phyloP scores from a whole-genome alignment of 148 eudicot species.

The Fagopyrum esculentum region DNA sequence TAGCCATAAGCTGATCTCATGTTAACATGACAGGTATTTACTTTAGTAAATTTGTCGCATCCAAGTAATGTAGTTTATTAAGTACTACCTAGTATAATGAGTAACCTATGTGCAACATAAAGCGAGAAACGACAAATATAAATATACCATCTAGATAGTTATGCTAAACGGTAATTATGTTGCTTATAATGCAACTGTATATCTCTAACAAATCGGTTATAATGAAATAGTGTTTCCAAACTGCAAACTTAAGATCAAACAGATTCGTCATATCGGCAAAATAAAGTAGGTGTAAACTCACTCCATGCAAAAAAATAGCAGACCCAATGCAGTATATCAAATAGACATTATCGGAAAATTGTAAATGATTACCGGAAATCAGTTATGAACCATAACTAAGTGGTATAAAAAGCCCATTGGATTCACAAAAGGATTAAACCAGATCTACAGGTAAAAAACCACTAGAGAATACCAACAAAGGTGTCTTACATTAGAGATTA shows the following conservation, averaged over 20 bases:
- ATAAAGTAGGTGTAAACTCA: not conserved
- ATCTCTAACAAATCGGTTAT: not conserved
- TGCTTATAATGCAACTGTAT: not conserved
- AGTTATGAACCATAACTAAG: not conserved
- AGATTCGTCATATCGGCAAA: not conserved
- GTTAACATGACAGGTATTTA: not conserved
- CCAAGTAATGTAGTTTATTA: not conserved
- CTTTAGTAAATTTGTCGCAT: not conserved
- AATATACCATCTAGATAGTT: not conserved
- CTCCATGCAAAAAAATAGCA: not conserved
- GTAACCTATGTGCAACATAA: not conserved
- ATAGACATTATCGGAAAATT: not conserved
- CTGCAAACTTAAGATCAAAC: not conserved
- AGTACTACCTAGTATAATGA: not conserved
- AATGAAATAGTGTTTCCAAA: not conserved
- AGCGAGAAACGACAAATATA: not conserved
- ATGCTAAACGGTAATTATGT: not conserved
- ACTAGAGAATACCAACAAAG: not conserved
- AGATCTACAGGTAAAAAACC: not conserved
- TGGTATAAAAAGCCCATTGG: not conserved
- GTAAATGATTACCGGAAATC: not conserved
- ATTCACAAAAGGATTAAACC: slow-evolving; percentile 1
- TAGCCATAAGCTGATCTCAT: not conserved
- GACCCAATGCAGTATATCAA: not conserved
- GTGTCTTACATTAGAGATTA: slow-evolving; percentile 7